Conservation (phyloP, 371 early-diverging fungal species). For the Haplosporangium sp. region DNA sequence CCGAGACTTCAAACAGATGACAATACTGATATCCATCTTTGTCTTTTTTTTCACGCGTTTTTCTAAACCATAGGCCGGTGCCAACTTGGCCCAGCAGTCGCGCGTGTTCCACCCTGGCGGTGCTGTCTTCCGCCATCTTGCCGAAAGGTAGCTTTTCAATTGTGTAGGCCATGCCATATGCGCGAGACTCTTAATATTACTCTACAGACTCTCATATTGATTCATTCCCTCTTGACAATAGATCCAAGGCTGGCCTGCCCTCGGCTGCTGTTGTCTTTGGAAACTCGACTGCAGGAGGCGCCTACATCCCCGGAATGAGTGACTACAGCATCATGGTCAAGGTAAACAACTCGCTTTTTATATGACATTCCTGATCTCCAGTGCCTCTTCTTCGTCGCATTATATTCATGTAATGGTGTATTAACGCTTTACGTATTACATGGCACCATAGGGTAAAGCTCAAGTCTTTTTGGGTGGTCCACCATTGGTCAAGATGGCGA, state of each 20-base stretch:
- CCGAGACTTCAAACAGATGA: too few species aligned
- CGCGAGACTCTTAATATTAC: too few species aligned
- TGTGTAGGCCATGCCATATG: too few species aligned
- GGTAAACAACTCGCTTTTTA: too few species aligned
- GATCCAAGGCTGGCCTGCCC: slow-evolving; percentile 77
- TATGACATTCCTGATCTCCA: too few species aligned
- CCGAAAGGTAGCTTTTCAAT: slow-evolving; percentile 62
- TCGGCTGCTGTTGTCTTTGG: slow-evolving; percentile 80
- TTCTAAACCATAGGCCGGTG: slow-evolving; percentile 68
- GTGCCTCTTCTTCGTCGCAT: too few species aligned
- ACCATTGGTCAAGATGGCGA: slow-evolving; percentile 86
- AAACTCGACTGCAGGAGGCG: slow-evolving; percentile 82
- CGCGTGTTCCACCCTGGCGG: slow-evolving; percentile 82
- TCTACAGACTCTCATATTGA: too few species aligned
- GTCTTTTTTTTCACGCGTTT: background rate
- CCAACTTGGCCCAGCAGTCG: slow-evolving; percentile 78
- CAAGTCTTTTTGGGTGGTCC: slow-evolving; percentile 83
- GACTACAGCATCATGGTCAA: slow-evolving; percentile 83
- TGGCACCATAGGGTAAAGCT: slow-evolving; percentile 68
- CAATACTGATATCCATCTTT: too few species aligned
- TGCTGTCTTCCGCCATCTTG: slow-evolving; percentile 73
- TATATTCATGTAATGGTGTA: background rate
- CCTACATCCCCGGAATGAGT: slow-evolving; percentile 80
- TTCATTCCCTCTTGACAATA: slow-evolving; percentile 19
- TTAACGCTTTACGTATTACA: background rate